Evolutionary conservation across 768 basidiomycete species (phyloP).

Genomic region (Leccinum ochraceum): DNA sequence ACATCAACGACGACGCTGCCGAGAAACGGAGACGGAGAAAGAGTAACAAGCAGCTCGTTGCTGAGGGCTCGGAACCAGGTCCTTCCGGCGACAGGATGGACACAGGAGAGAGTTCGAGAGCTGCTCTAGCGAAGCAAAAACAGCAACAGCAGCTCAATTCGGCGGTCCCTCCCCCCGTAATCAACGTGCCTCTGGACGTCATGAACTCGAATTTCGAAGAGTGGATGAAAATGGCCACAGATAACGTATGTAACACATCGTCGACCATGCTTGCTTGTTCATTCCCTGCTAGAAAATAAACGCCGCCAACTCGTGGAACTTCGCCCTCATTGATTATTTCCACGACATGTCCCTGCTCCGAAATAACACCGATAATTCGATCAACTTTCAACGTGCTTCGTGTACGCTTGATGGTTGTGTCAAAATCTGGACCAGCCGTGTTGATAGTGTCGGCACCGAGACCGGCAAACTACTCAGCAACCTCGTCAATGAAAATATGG

Average conservation of each 20-base stretch:
- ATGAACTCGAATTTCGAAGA: conserved; percentile 95
- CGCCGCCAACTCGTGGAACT: conserved; percentile 95
- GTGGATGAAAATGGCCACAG: conserved; percentile 99
- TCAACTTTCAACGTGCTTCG: conserved; percentile 99
- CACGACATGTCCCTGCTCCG: conserved; percentile 96
- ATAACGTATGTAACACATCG: conserved; percentile 67
- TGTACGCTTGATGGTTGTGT: conserved; percentile 98
- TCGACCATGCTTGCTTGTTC: neutral
- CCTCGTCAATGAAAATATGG: conserved; percentile 65
- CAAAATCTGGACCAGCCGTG: conserved; percentile 98
- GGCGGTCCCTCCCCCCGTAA: conserved; percentile 54
- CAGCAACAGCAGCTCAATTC: conserved; percentile 59
- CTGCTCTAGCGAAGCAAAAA: conserved; percentile 54
- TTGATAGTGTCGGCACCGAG: conserved; percentile 95
- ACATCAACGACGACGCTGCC: conserved; percentile 80
- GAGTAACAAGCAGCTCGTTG: conserved; percentile 62
- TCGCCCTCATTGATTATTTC: conserved; percentile 98
- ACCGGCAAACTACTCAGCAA: conserved; percentile 94
- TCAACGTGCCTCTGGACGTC: conserved; percentile 73
- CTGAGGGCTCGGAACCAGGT: conserved; percentile 59
- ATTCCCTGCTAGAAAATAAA: conserved; percentile 87
- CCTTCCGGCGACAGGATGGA: conserved; percentile 49
- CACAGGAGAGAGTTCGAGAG: conserved; percentile 40
- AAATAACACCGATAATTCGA: conserved; percentile 91
- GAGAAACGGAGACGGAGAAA: conserved; percentile 84